Evolutionary conservation across 176 grass and related monocot genomes (phyloP), one percentile per base, ranked within the genome.

Genomic region (Raddia guianensis): DNA sequence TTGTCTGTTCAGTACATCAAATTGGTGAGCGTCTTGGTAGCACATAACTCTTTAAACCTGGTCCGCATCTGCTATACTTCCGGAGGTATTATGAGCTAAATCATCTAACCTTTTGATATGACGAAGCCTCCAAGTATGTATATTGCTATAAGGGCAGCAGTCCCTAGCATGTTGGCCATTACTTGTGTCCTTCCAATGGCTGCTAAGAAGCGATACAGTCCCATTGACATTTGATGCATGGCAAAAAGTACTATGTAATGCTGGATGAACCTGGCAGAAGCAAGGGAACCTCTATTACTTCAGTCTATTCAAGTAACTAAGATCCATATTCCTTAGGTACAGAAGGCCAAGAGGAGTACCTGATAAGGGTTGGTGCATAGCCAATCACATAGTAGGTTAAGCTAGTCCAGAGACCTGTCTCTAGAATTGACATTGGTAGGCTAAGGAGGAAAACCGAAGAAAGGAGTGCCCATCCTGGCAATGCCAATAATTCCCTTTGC

Each of bases 381-480:
- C 96, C 96, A 65, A 98, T 93, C 49, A 82, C 82, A 76, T 89
- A 95, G 66, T 98, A 95, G 56, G 96, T 98, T 87, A 98, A 89
- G 76, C 92, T n/a, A 12, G 85, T 93, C 88, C 88, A 98, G 33
- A 98, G 85, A 42, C 92, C 77, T 65, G 92, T 91, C 90, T 98
- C 95, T 70, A 98, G 32, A 54, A 98, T 71, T 55, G 95, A 98
- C 32, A 87, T 80, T 51, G 85, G 95, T 59, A 98, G 53, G 74
- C 86, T 91, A 73, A 98, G 83, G 59, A 98, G 80, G 80, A 81
- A 93, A 77, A 87, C 86, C 49, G 95, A 91, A 81, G 79, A 88
- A 88, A 98, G 82, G 67, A 98, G 86, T 56, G 92, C 90, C 95
- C 95, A 98, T 80, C 88, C 92, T 78, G 95, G 95, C 77, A 98